Conservation (phyloP, 148 eudicot genomes). For the Rhododendron ovatum region DNA sequence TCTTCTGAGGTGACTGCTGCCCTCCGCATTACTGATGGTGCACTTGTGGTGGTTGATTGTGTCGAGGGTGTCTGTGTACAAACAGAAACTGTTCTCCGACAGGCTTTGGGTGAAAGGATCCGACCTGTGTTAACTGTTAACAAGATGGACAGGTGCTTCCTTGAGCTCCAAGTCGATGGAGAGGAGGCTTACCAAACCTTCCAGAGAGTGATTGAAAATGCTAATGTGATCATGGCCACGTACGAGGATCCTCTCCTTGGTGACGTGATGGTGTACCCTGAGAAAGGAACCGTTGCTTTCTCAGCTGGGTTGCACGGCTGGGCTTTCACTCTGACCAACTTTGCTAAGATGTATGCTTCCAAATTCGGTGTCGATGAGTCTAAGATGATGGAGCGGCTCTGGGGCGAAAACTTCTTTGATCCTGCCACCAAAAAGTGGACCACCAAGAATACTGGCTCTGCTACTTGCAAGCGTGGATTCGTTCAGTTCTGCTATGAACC, state of each 20-base stretch:
- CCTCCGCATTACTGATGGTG: conserved; percentile 79
- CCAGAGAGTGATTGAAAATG: conserved; percentile 76
- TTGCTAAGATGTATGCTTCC: conserved; percentile 78
- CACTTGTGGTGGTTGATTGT: conserved; percentile 80
- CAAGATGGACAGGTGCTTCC: conserved; percentile 91
- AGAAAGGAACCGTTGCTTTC: conserved; percentile 88
- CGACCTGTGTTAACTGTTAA: conserved; percentile 81
- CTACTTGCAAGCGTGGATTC: conserved; percentile 78
- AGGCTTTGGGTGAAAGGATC: conserved; percentile 81
- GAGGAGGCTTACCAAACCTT: conserved; percentile 85
- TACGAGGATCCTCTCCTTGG: conserved; percentile 81
- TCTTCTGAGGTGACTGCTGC: conserved; percentile 83
- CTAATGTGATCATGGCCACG: conserved; percentile 84
- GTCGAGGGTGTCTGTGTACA: conserved; percentile 86
- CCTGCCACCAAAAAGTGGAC: conserved; percentile 85
- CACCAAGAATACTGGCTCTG: conserved; percentile 52
- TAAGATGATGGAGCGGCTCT: conserved; percentile 85
- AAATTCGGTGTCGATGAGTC: conserved; percentile 63
- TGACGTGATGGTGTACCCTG: conserved; percentile 76
- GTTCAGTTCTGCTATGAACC: conserved; percentile 88
- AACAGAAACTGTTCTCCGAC: conserved; percentile 83
- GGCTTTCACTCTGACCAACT: conserved; percentile 76
- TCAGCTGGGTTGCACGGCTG: conserved; percentile 87
- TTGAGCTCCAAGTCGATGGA: conserved; percentile 87
- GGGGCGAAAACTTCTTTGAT: conserved; percentile 88